These are phyloP conservation scores for Cenococcum geophilum DNA, from an alignment of 495 filamentous ascomycete species.

Conservation along the genomic window DNA sequence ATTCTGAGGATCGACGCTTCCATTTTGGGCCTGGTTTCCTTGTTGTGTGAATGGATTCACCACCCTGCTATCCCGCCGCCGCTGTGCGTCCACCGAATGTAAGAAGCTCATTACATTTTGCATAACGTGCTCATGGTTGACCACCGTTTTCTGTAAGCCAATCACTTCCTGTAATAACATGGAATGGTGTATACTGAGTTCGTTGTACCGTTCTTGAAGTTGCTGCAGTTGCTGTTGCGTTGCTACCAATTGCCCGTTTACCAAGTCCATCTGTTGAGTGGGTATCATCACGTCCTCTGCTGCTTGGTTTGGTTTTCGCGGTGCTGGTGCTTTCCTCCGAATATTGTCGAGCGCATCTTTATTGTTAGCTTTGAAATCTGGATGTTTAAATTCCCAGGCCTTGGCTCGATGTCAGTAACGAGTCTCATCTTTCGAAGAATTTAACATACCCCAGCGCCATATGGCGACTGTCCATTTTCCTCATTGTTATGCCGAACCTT, in stretches of 20 bases:
- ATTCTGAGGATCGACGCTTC: conserved; percentile 20
- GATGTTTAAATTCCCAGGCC: conserved; percentile 98
- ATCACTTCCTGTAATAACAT: conserved; percentile 83
- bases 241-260: conserved; percentile 81
- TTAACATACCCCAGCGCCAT: conserved; percentile 75
- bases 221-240: conserved; percentile 88
- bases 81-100: conserved; percentile 58
- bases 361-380: conserved; percentile 90
- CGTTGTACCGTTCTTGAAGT: conserved; percentile 76
- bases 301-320: conserved; percentile 62
- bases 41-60: conserved; percentile 45
- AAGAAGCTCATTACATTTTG: conserved; percentile 68
- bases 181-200: conserved; percentile 77
- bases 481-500: conserved; percentile 97
- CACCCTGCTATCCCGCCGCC: conserved; percentile 56
- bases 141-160: conserved; percentile 79
- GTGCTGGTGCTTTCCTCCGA: conserved; percentile 87
- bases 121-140: conserved; percentile 73
- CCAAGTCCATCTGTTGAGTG: conserved; percentile 79
- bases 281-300: conserved; percentile 70
- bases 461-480: conserved; percentile 83
- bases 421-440: not conserved
- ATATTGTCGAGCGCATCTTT: conserved; percentile 98
- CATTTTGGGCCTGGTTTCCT: conserved; percentile 27
- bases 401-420: conserved; percentile 32